Percentiles rank a stretch among this genome's conserved stretches.
These are phyloP conservation scores for Epichloe elymi DNA, from an alignment of 2,329 filamentous ascomycete genomes.

Conservation along the genomic window DNA sequence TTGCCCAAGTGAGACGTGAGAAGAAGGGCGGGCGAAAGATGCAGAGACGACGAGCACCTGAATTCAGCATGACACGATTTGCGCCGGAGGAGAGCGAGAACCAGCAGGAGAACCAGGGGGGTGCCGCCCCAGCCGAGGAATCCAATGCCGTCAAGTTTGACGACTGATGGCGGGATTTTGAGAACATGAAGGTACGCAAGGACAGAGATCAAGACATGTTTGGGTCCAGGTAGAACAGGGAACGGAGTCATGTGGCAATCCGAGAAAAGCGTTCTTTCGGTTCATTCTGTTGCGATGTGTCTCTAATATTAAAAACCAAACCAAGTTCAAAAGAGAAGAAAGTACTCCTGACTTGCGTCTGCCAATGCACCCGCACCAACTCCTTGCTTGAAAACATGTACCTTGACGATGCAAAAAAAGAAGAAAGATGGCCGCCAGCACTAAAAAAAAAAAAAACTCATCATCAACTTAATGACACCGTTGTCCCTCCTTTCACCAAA, in stretches of 20 bases:
- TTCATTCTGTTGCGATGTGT: background rate
- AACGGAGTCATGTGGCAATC: slow-evolving; percentile 1
- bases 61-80: slow-evolving; percentile 46
- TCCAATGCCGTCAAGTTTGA: slow-evolving; percentile 6
- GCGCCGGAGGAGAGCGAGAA: slow-evolving; percentile 29
- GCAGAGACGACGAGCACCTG: slow-evolving; percentile 29
- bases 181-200: background rate
- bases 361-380: background rate
- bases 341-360: background rate
- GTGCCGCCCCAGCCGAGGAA: slow-evolving; percentile 12
- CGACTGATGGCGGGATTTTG: background rate
- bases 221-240: background rate
- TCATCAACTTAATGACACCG: background rate
- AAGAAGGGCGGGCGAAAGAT: slow-evolving; percentile 18
- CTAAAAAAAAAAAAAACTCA: background rate
- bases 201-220: background rate
- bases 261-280: background rate
- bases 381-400: background rate
- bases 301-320: background rate
- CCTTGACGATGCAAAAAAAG: background rate
- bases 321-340: background rate
- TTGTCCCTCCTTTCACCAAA: background rate
- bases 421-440: background rate
- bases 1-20: slow-evolving; percentile 21
- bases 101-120: slow-evolving; percentile 6